Percentiles rank a stretch among this genome's conserved stretches.
Evolutionary conservation across 495 filamentous ascomycete species (phyloP).

Genomic region (Sporormia fimetaria): DNA sequence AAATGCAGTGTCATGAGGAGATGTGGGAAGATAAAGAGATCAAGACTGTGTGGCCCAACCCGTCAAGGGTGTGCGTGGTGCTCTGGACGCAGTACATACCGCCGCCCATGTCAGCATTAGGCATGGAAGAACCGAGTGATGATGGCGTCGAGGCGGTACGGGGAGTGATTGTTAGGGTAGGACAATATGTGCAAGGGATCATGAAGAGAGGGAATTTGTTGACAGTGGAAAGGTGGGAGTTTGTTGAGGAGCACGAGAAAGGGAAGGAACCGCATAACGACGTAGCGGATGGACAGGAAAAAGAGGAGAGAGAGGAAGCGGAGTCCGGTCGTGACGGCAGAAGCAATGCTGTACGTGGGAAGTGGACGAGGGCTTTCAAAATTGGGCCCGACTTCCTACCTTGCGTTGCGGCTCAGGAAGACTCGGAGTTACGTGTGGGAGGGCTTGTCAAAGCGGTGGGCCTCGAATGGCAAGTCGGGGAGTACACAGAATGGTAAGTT

Average conservation of each 20-base stretch:
- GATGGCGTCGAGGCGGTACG: not conserved
- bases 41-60: not conserved
- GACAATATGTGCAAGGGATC: slow-evolving; percentile 20
- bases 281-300: not conserved
- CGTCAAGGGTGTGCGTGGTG: slow-evolving; percentile 7
- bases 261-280: not conserved
- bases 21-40: slow-evolving; percentile 20
- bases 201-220: slow-evolving; percentile 11
- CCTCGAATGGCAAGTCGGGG: slow-evolving; percentile 17
- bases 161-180: slow-evolving; percentile 16
- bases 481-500: slow-evolving; percentile 6
- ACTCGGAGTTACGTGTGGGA: slow-evolving; percentile 4
- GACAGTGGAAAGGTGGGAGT: slow-evolving; percentile 25
- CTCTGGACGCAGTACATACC: slow-evolving; percentile 1
- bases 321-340: not conserved
- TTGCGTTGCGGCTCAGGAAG: slow-evolving; percentile 8
- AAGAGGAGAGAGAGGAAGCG: not conserved
- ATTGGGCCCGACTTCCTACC: slow-evolving; percentile 18
- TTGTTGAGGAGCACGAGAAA: not conserved
- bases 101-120: not conserved
- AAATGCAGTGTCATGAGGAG: slow-evolving; percentile 15
- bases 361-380: slow-evolving; percentile 12
- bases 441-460: slow-evolving; percentile 3
- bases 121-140: no score
- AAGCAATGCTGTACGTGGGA: slow-evolving; percentile 3